Percentiles rank a stretch among this genome's conserved stretches.
Conservation (phyloP, 2,329 filamentous ascomycete genomes). For the Penicillium sp. region DNA sequence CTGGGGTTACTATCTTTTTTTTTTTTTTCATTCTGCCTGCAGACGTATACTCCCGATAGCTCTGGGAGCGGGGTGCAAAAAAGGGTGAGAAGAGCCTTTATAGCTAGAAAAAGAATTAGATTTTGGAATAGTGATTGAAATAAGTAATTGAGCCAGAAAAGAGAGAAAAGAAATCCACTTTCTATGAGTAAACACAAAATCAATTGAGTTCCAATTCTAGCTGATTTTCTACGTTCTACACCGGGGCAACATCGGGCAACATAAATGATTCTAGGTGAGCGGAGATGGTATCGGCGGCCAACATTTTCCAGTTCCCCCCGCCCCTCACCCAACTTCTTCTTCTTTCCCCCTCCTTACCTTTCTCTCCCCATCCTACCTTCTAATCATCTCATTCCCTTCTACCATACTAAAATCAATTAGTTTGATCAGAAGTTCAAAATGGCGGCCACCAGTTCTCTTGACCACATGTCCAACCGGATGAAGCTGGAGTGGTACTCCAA, state of each 20-base stretch:
- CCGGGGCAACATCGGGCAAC: slow-evolving; percentile 4
- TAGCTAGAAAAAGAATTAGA: background rate
- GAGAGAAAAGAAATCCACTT: background rate
- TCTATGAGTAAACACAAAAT: background rate
- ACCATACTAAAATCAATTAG: slow-evolving; percentile 9
- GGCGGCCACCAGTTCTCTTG: slow-evolving; percentile 76
- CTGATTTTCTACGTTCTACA: slow-evolving; percentile 1
- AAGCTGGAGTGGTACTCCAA: slow-evolving; percentile 69
- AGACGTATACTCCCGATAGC: slow-evolving; percentile 9
- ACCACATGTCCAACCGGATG: slow-evolving; percentile 79
- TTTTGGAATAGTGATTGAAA: background rate
- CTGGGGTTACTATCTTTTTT: background rate
- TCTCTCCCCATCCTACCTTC: slow-evolving; percentile 14
- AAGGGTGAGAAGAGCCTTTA: background rate
- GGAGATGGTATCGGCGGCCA: slow-evolving; percentile 34
- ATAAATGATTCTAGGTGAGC: slow-evolving; percentile 13
- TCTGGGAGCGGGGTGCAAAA: slow-evolving; percentile 1
- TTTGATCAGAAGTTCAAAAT: slow-evolving; percentile 43
- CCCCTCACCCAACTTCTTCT: slow-evolving; percentile 25
- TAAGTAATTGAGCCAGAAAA: background rate
- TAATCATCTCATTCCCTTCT: slow-evolving; percentile 6
- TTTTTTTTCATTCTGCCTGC: slow-evolving; percentile 10
- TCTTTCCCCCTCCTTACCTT: slow-evolving; percentile 19
- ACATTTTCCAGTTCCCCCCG: slow-evolving; percentile 37
- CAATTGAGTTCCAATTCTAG: background rate